Percentiles rank a stretch among this genome's conserved stretches.
Evolutionary conservation across 1,139 yeast genomes (phyloP).

Genomic region (Candida albicans): DNA sequence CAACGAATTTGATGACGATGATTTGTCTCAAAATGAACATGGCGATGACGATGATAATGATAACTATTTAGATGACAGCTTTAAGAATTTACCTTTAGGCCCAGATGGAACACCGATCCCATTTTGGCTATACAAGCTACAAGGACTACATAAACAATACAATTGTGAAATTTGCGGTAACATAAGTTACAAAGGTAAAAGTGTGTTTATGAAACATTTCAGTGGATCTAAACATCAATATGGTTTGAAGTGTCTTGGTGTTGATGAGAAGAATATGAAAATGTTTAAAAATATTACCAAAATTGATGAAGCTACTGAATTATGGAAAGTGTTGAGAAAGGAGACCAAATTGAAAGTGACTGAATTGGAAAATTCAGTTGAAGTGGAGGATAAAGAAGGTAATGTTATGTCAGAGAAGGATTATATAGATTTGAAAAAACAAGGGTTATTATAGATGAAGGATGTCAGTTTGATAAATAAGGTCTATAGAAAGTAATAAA

Average conservation of each 20-base stretch:
- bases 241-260: constrained; percentile 77
- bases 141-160: constrained; percentile 76
- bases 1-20: constrained; percentile 37
- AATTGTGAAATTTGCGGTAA: constrained; percentile 90
- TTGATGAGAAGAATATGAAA: constrained; percentile 38
- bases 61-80: constrained; percentile 18
- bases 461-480: background rate
- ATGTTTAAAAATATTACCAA: constrained; percentile 64
- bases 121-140: constrained; percentile 85
- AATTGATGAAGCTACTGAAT: constrained; percentile 64
- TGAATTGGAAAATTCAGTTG: constrained; percentile 59
- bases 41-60: constrained; percentile 37
- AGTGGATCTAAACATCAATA: constrained; percentile 63
- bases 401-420: constrained; percentile 86
- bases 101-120: constrained; percentile 93
- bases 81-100: constrained; percentile 70
- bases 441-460: constrained; percentile 55
- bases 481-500: background rate
- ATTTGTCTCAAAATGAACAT: constrained; percentile 22
- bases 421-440: constrained; percentile 79
- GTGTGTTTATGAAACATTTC: constrained; percentile 74
- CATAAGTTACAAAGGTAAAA: constrained; percentile 69
- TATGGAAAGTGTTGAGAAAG: constrained; percentile 52
- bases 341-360: constrained; percentile 40
- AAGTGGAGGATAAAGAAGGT: constrained; percentile 90